Evolutionary conservation across 2,329 filamentous ascomycete genomes (phyloP), one percentile per base, ranked within the genome.

Genomic region (Fusarium hainanense): DNA sequence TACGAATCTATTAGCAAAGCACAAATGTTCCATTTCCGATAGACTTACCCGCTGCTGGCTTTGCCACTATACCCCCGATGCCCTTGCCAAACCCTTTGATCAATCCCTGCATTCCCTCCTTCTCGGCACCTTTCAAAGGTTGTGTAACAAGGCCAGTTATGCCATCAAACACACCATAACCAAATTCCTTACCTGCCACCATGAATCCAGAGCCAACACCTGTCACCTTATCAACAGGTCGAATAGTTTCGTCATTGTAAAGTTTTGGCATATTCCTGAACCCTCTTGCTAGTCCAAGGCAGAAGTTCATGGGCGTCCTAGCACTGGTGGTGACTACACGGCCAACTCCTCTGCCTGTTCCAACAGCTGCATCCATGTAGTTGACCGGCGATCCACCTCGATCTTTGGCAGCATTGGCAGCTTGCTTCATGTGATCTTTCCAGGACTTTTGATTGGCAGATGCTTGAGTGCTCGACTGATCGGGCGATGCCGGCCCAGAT

Each of bases 241-340:
- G 87, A 1, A 97, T 89, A 2, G 90, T 94, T 2, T 93, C 89
- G 74, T 97, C 94, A 43, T 94, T 92, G 76, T 97, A 97, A 2
- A 97, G 82, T 71, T 88, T 90, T 0, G 94, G 94, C 8, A 92
- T 91, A 73, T 97, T 97, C 76, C 95, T 91, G 77, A 97, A 97
- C 0, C 94, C 94, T 78, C 92, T 92, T 1, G 94, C 92, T 40
- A 97, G 81, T 1, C 92, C 92, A 43, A 97, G 81, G 42, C 92
- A 93, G 68, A 97, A 91, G 77, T 97, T 93, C 85, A 96, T 91
- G 0, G 94, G 94, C 3, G 91, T 90, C 72, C 92, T 93, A 63
- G 95, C 84, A 7, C 92, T 88, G n/a, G 92, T 90, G 13, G 87
- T 86, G 7, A 94, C 88, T 49, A 96, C 90, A n/a, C 89, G 88